These are phyloP conservation scores for Thelonectria rubi DNA, from an alignment of 2,329 filamentous ascomycete species.

Conservation along the genomic window DNA sequence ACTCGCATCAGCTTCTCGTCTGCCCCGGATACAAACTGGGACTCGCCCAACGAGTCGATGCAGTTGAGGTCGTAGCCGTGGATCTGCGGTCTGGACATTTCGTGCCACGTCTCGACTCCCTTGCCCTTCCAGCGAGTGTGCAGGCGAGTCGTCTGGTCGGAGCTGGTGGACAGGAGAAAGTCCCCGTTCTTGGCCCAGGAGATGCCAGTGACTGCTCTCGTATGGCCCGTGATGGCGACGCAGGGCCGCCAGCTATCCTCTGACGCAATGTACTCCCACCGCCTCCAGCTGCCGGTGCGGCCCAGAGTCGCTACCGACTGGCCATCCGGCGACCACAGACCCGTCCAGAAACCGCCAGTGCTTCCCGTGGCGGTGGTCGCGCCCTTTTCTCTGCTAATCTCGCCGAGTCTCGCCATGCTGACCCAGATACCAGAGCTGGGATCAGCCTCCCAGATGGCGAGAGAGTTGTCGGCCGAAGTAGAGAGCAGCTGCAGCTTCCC, in stretches of 20 bases:
- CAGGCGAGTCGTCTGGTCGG: slow-evolving; percentile 91
- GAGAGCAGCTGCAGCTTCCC: slow-evolving; percentile 78
- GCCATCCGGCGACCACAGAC: slow-evolving; percentile 86
- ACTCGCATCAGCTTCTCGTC: slow-evolving; percentile 98
- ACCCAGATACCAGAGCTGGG: slow-evolving; percentile 88
- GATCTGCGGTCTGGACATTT: slow-evolving; percentile 94
- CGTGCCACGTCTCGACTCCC: slow-evolving; percentile 78
- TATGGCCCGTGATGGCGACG: slow-evolving; percentile 84
- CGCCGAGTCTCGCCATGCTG: slow-evolving; percentile 83
- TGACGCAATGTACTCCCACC: slow-evolving; percentile 74
- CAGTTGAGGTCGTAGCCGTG: slow-evolving; percentile 99
- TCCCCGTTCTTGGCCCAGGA: slow-evolving; percentile 84
- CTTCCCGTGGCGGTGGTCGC: slow-evolving; percentile 96
- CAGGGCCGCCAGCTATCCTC: slow-evolving; percentile 78
- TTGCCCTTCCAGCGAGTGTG: slow-evolving; percentile 78
- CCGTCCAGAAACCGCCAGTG: slow-evolving; percentile 95
- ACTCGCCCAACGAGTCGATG: slow-evolving; percentile 76
- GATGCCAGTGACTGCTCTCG: slow-evolving; percentile 80
- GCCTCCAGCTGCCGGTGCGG: slow-evolving; percentile 90
- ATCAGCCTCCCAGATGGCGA: slow-evolving; percentile 93
- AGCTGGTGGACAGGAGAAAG: slow-evolving; percentile 88
- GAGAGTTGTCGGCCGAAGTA: slow-evolving; percentile 92
- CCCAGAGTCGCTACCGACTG: slow-evolving; percentile 81
- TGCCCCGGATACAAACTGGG: slow-evolving; percentile 90
- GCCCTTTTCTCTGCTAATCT: slow-evolving; percentile 94